Percentiles rank a stretch among this genome's conserved stretches.
phyloP scores from a whole-genome alignment of 441 rosid species.

The Euphorbia corollata region DNA sequence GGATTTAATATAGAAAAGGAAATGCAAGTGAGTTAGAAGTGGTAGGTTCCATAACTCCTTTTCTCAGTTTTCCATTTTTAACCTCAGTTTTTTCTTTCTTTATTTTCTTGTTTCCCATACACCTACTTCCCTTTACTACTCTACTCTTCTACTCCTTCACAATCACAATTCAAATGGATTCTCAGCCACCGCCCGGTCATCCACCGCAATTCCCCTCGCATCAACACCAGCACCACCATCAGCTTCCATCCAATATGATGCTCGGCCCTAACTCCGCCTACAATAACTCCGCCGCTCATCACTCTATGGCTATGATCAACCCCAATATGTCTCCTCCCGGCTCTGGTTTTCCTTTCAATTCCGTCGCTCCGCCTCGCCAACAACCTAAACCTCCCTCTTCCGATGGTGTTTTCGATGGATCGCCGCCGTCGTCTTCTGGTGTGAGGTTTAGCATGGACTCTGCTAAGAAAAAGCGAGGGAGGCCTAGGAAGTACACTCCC shows the following conservation, averaged over 20 bases:
- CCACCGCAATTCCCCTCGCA: slow-evolving; percentile 16
- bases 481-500: slow-evolving; percentile 81
- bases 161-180: slow-evolving; percentile 38
- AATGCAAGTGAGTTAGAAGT: slow-evolving; percentile 2
- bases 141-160: neutral
- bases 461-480: slow-evolving; percentile 74
- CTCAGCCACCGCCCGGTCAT: slow-evolving; percentile 27
- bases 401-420: slow-evolving; percentile 46
- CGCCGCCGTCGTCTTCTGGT: slow-evolving; percentile 40
- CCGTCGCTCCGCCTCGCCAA: slow-evolving; percentile 27
- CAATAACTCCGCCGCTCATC: slow-evolving; percentile 16
- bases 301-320: slow-evolving; percentile 26
- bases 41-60: slow-evolving; percentile 5
- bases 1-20: neutral
- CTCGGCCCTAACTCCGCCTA: slow-evolving; percentile 33
- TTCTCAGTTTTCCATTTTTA: neutral
- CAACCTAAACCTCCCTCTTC: slow-evolving; percentile 39
- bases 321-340: slow-evolving; percentile 24
- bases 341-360: slow-evolving; percentile 29
- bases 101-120: slow-evolving; percentile 9
- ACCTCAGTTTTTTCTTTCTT: neutral
- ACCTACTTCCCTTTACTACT: neutral
- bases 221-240: slow-evolving; percentile 35
- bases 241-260: slow-evolving; percentile 36
- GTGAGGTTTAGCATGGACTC: slow-evolving; percentile 58